Base-by-base conservation (phyloP, 2,329 filamentous ascomycete genomes). In the Cladobotryum protrusum region DNA sequence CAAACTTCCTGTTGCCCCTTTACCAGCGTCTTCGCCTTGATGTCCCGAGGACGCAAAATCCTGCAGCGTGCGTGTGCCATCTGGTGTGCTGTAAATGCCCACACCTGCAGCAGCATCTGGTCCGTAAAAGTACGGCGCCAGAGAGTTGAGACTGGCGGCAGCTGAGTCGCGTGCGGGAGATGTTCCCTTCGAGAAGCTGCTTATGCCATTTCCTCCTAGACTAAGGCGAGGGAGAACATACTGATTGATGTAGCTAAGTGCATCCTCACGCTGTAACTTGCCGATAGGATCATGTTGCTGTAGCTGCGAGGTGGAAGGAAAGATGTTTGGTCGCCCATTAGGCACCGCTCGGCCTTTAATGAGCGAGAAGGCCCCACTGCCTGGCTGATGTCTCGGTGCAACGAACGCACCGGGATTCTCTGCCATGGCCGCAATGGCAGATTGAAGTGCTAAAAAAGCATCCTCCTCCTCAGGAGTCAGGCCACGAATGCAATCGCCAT, bases 401-500 rank as follows among this genome's bases (percentile, higher is more conserved):
- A 77, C 65, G 56, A 83, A 85, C 0, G 76, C 72, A 3, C 78
- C 76, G 0, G 81, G 79, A 46, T 73, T 74, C 43, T 72, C 68
- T 13, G 75, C 73, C 35, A 71, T 69, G 8, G 65, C 62, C 2
- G 77, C 75, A 41, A 88, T 69, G 6, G 70, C 69, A 43, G 75
- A 71, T 64, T 92, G 88, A 5, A 92, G 75, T 45, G 81, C 74
- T 11, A 92, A 71, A 56, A 86, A 91, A 4, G 78, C 77, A 33
- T 83, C 74, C 61, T 91, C 87, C 54, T 91, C 83, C 39, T 85
- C 80, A 4, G 76, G 69, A 1, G 76, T 82, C 48, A 93, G 68
- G 51, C 86, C 85, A 56, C 85, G 82, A n/a, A 92, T 74, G 62
- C 86, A 87, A 54, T 88, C 83, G 11, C 87, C 87, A 54, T 86